Percentiles rank a stretch among this genome's conserved stretches.
Evolutionary conservation across 768 basidiomycete genomes (phyloP).

Genomic region (Rhizopogon vulgaris): DNA sequence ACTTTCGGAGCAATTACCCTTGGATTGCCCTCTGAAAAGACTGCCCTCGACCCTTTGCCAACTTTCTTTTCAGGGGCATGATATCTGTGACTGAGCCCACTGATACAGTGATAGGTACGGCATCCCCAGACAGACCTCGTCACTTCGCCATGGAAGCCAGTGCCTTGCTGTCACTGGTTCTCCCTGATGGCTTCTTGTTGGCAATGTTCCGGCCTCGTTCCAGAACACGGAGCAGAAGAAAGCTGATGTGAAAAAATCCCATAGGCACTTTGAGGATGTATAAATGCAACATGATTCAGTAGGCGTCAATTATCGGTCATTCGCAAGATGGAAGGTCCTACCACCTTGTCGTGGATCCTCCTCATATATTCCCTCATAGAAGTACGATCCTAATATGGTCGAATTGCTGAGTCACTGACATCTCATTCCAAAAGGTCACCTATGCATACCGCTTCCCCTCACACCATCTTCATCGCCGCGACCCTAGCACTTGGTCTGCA

Average conservation of each 20-base stretch:
- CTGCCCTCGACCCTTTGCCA: too few relatives aligned
- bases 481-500: constrained; percentile 52
- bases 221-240: neutral
- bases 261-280: neutral
- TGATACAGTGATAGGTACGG: too few relatives aligned
- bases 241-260: neutral
- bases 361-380: neutral
- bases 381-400: neutral
- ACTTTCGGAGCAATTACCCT: too few relatives aligned
- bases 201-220: too few relatives aligned
- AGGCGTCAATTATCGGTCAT: neutral
- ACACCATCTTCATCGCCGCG: constrained; percentile 9
- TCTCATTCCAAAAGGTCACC: neutral
- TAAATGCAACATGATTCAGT: neutral
- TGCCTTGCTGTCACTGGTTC: neutral
- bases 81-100: too few relatives aligned
- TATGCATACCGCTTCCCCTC: neutral
- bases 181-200: neutral
- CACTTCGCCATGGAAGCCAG: neutral
- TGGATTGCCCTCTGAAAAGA: too few relatives aligned
- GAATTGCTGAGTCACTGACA: neutral
- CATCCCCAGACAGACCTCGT: too few relatives aligned
- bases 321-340: neutral
- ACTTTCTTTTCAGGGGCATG: too few relatives aligned
- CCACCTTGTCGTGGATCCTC: neutral